phyloP scores from a whole-genome alignment of 805 yeast species.

The Kodamaea nitidulidarum region DNA sequence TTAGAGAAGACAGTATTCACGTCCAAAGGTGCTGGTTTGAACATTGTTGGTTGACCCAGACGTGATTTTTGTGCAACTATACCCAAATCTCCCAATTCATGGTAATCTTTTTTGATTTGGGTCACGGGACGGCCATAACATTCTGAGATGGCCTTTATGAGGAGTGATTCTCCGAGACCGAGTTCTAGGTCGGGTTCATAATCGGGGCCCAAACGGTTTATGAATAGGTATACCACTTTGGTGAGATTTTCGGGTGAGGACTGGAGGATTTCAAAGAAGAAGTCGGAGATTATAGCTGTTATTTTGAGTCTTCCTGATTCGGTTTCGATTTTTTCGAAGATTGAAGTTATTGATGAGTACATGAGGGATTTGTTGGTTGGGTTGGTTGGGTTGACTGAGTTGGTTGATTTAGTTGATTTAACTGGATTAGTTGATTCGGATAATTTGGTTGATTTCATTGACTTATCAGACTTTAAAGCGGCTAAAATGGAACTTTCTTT shows the following conservation, averaged over 20 bases:
- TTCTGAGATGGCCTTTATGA: constrained; percentile 84
- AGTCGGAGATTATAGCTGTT: constrained; percentile 67
- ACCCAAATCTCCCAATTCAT: constrained; percentile 86
- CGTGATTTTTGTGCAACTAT: constrained; percentile 81
- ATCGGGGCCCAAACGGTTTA: constrained; percentile 90
- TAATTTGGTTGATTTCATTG: no score
- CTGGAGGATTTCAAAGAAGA: constrained; percentile 61
- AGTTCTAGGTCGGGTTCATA: constrained; percentile 86
- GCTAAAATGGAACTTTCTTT: no score
- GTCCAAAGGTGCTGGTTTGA: constrained; percentile 79
- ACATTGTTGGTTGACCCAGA: constrained; percentile 86
- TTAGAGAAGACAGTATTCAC: constrained; percentile 69
- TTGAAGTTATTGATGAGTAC: constrained; percentile 47
- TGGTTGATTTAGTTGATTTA: no score
- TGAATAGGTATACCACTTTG: constrained; percentile 75
- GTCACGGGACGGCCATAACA: constrained; percentile 78
- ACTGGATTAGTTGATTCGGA: no score
- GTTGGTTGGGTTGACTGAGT: not conserved
- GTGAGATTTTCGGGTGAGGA: constrained; percentile 47
- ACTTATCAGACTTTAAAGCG: no score
- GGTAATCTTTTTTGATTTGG: constrained; percentile 70
- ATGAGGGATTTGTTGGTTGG: not conserved
- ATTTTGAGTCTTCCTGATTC: constrained; percentile 84
- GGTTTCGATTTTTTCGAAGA: constrained; percentile 73
- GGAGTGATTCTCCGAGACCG: constrained; percentile 86